phyloP scores from a whole-genome alignment of 768 basidiomycete genomes.

The Kwoniella bestiolae region DNA sequence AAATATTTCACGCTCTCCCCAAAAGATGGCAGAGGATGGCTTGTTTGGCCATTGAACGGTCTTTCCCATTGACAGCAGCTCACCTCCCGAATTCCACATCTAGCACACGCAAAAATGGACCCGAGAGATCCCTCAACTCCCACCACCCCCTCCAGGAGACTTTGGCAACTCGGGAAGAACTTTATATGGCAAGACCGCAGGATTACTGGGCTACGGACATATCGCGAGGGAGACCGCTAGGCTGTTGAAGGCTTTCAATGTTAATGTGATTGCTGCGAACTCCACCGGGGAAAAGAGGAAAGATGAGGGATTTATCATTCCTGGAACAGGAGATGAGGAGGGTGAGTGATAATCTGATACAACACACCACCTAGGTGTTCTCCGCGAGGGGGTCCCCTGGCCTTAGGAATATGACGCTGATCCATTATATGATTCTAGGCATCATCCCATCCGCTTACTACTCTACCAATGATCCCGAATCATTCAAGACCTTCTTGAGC shows the following conservation, averaged over 20 bases:
- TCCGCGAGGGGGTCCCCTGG: neutral
- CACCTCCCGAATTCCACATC: neutral
- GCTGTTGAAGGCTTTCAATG: conserved; percentile 50
- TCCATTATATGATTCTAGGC: conserved; percentile 28
- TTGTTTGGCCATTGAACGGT: too few relatives aligned
- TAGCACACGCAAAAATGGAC: conserved; percentile 20
- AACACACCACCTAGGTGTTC: too few relatives aligned
- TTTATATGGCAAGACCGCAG: conserved; percentile 54
- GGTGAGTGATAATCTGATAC: too few relatives aligned
- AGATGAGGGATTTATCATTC: conserved; percentile 55
- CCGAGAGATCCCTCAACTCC: conserved; percentile 22
- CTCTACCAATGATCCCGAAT: conserved; percentile 42
- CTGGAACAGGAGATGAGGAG: conserved; percentile 55
- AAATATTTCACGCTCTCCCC: neutral
- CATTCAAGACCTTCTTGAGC: conserved; percentile 52
- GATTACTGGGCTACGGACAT: conserved; percentile 56
- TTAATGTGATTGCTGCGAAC: conserved; percentile 55
- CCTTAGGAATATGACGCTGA: neutral
- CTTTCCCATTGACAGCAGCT: neutral
- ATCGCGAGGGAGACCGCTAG: conserved; percentile 56
- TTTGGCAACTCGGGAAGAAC: conserved; percentile 20
- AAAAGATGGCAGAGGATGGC: too few relatives aligned
- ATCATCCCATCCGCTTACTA: conserved; percentile 51
- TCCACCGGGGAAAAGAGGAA: conserved; percentile 44
- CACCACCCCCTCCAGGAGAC: conserved; percentile 14